Evolutionary conservation across 2,329 filamentous ascomycete genomes (phyloP), one percentile per base, ranked within the genome.

Genomic region (Orbilia oligospora): DNA sequence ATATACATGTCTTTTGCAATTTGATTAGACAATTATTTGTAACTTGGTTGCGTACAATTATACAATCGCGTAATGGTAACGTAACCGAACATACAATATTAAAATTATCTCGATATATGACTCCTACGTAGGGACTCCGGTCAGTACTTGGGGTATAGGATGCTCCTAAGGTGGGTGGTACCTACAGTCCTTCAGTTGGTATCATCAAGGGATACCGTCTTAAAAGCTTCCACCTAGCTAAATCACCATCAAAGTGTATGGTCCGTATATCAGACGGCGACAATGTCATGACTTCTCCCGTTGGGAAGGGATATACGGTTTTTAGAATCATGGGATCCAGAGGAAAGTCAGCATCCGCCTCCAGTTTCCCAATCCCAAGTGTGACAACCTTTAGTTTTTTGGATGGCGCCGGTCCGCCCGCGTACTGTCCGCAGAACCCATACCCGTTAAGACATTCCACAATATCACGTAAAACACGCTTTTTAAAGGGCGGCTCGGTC

Each of bases 141-240:
- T 27, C 5, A 27, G 48, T 27, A 27, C 2, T 16, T 14, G 6
- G 5, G 2, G 24, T 2, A 27, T 5, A 2, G 9, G 3, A 51
- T 16, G 12, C 22, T 14, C 9, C 20, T 9, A 22, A 9, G 9
- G 1, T 9, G 8, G 8, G 24, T 12, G n/a, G 9, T 18, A 49
- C 46, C 24, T 24, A 49, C 46, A 51, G 12, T 27, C 48, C 48
- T 27, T 51, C 22, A 27, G 48, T 51, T 5, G 48, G 48, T 51
- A 51, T 51, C 48, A 51, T 4, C 5, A 27, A 27, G 3, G 20
- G 48, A 51, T 51, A 51, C 48, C 48, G 9, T 16, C 48, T 24
- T 8, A 51, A 51, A 27, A 51, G 48, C 22, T 51, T 51, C 48
- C 48, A 51, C 3, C 22, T 27, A 6, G 20, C 48, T 9, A 49